Base-by-base conservation (phyloP, 192 early-diverging fungal genomes). In the Backusella australiensis region DNA sequence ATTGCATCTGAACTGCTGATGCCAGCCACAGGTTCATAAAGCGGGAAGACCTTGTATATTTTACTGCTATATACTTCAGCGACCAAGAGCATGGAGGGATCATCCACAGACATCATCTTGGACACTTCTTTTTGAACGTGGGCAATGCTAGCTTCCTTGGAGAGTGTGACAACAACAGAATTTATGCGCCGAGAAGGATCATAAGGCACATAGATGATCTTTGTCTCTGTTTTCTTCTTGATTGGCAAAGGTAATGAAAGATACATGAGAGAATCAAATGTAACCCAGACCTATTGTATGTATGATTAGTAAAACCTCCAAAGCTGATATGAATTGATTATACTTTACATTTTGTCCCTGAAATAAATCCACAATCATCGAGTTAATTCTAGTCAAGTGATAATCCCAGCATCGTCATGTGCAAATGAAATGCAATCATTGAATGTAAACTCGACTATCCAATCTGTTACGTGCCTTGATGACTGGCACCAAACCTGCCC, bases 201-300 rank as follows among this genome's bases (percentile, higher is more conserved):
- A 34, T 85, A 88, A 1, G 85, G 85, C 1, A 29, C 26, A 29
- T 29, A 29, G 26, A 29, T 29, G 26, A 29, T 29, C 26, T 29
- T 29, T 29, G 26, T 29, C 26, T 29, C 0, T 1, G 26, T 29
- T 29, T 29, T 29, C 26, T 29, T 29, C 1, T 29, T 29, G 26
- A 29, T 29, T 29, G 26, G 26, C 26, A 29, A 29, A 29, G 26
- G 26, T 29, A 29, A 29, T 29, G 90, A 89, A 63, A 94, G 81
- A 71, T 89, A 91, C 90, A 91, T 93, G 84, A 90, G 93, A 9
- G 94, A 93, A 71, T 96, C 94, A 80, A 95, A 96, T 21, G 89
- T 94, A 44, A 94, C 90, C 46, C 90, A 91, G 17, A 86, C 77
- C 78, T 87, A 73, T n/a, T 19, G 26, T 11, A 42, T 12, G 3